Evolutionary conservation across 495 filamentous ascomycete genomes (phyloP).

Genomic region (Talaromyces adpressus): DNA sequence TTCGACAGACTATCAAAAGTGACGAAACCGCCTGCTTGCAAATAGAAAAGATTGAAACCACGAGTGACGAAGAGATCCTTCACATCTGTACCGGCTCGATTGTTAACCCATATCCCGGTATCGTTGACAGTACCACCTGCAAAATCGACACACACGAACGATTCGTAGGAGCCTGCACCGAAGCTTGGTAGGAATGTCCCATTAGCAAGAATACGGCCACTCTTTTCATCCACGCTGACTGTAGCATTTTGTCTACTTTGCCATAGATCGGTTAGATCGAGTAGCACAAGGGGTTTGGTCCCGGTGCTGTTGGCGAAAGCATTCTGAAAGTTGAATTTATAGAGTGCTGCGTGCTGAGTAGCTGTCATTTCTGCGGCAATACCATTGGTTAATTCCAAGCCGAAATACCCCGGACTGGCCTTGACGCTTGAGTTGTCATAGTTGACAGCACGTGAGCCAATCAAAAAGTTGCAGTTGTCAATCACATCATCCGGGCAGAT

Average conservation of each 20-base stretch:
- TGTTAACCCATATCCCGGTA: constrained; percentile 54
- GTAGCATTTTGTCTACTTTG: constrained; percentile 57
- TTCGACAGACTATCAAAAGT: constrained; percentile 32
- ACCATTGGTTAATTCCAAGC: constrained; percentile 49
- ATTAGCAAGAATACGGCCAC: constrained; percentile 58
- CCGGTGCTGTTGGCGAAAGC: constrained; percentile 30
- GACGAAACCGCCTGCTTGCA: constrained; percentile 53
- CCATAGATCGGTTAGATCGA: constrained; percentile 62
- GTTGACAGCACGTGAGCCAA: constrained; percentile 34
- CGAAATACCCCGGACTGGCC: constrained; percentile 63
- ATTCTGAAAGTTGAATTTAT: constrained; percentile 60
- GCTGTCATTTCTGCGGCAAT: constrained; percentile 63
- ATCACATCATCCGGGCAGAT: constrained; percentile 54
- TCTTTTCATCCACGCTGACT: constrained; percentile 48
- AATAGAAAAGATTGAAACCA: constrained; percentile 49
- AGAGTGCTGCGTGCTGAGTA: constrained; percentile 57
- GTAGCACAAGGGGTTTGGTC: constrained; percentile 48
- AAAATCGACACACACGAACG: constrained; percentile 60
- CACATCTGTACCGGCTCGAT: constrained; percentile 43
- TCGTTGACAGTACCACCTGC: constrained; percentile 42
- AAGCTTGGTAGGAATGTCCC: constrained; percentile 61
- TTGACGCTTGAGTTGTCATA: constrained; percentile 47
- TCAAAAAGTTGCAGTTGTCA: constrained; percentile 54
- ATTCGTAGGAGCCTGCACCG: constrained; percentile 43
- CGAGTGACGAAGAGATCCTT: constrained; percentile 44